These are phyloP conservation scores for Yamadazyma jaroonii DNA, from an alignment of 1,139 yeast species.

Conservation along the genomic window DNA sequence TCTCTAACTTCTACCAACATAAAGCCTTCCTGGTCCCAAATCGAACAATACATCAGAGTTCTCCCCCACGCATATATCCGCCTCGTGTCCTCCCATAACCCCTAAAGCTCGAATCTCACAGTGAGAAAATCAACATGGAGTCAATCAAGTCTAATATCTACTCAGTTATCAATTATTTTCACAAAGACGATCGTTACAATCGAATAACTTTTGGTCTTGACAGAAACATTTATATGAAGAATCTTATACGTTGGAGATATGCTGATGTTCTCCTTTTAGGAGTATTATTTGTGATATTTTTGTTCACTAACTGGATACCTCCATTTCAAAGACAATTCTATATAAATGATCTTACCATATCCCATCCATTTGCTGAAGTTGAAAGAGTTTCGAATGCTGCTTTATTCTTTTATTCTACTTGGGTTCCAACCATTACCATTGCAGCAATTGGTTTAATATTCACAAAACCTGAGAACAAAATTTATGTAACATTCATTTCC, in stretches of 20 bases:
- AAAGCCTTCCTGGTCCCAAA: too few species aligned
- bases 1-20: too few species aligned
- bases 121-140: conserved; percentile 2
- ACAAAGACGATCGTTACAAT: conserved; percentile 29
- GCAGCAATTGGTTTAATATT: conserved; percentile 22
- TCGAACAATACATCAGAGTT: too few species aligned
- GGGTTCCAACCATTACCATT: conserved; percentile 35
- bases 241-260: conserved; percentile 54
- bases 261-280: conserved; percentile 51
- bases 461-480: conserved; percentile 31
- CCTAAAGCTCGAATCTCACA: too few species aligned
- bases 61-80: too few species aligned
- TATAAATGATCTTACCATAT: conserved; percentile 42
- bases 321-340: conserved; percentile 75
- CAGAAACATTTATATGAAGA: conserved; percentile 25
- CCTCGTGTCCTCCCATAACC: too few species aligned
- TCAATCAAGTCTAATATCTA: conserved; percentile 5
- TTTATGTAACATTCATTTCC: conserved; percentile 41
- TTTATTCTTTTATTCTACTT: conserved; percentile 36
- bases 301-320: conserved; percentile 41
- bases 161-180: conserved; percentile 18
- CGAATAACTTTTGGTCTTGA: conserved; percentile 52
- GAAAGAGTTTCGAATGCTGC: conserved; percentile 52
- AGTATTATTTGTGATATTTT: conserved; percentile 40
- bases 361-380: conserved; percentile 68